Percentiles rank a stretch among this genome's conserved stretches.
Conservation (phyloP, 139 green algal genomes). For the Coelastrella sp. region DNA sequence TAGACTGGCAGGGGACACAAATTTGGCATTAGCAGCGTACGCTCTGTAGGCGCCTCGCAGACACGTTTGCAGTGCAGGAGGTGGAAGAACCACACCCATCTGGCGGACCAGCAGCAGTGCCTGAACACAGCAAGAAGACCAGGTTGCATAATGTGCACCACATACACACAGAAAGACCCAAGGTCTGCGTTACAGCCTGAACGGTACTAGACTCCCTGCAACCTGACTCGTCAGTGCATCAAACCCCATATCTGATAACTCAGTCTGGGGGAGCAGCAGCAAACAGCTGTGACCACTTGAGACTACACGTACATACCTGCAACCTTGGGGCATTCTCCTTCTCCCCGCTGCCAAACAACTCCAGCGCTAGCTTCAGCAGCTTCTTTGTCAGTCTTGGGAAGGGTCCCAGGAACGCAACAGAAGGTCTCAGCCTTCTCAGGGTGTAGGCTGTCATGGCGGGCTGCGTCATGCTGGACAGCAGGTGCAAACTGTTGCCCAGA, state of each 20-base stretch:
- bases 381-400: constrained; percentile 80
- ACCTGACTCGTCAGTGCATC: too few species aligned
- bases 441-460: constrained; percentile 79
- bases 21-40: constrained; percentile 89
- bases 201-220: too few species aligned
- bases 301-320: constrained; percentile 67
- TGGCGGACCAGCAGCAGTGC: constrained; percentile 82
- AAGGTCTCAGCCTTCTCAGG: constrained; percentile 80
- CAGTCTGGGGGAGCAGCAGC: too few species aligned
- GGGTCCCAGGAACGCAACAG: constrained; percentile 72
- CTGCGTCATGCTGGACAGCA: constrained; percentile 84
- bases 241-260: too few species aligned
- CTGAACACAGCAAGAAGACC: background rate
- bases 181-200: too few species aligned
- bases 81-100: constrained; percentile 76
- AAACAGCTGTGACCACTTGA: too few species aligned
- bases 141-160: background rate
- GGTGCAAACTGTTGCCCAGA: constrained; percentile 94
- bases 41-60: constrained; percentile 78
- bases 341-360: constrained; percentile 74
- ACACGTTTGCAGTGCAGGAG: constrained; percentile 72
- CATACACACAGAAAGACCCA: too few species aligned
- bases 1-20: constrained; percentile 79
- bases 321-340: constrained; percentile 74
- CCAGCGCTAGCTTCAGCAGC: constrained; percentile 79